These are phyloP conservation scores for Eurotiales sp. DNA, from an alignment of 2,329 filamentous ascomycete genomes.

Conservation along the genomic window DNA sequence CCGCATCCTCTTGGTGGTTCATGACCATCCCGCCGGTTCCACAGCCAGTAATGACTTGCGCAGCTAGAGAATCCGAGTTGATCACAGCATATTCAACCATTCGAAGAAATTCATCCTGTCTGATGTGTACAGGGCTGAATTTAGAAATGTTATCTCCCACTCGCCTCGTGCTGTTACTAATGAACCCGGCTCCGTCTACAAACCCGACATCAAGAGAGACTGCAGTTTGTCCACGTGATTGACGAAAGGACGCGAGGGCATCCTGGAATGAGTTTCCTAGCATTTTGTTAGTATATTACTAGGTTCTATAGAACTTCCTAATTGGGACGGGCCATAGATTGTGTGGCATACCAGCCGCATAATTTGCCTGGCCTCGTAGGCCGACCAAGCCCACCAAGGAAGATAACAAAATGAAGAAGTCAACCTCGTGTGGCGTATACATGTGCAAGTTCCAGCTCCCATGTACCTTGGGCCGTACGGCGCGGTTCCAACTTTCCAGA, in stretches of 20 bases:
- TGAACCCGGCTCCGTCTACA: constrained; percentile 23
- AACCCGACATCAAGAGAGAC: constrained; percentile 26
- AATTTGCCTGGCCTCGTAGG: constrained; percentile 44
- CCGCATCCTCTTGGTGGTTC: no score
- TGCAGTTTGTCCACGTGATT: constrained; percentile 19
- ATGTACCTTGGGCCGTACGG: neutral
- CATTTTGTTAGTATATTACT: no score
- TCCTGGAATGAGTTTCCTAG: constrained; percentile 33
- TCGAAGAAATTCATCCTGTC: no score
- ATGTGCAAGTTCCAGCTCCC: constrained; percentile 11
- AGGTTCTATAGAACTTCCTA: no score
- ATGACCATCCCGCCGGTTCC: no score
- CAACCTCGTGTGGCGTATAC: constrained; percentile 32
- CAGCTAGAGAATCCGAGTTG: no score
- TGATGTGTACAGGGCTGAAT: no score
- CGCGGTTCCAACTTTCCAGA: neutral
- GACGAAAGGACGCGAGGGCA: constrained; percentile 28
- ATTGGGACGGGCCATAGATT: no score
- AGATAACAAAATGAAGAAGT: constrained; percentile 43
- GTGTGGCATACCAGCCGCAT: constrained; percentile 28
- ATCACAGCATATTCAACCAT: no score
- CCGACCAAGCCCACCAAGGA: constrained; percentile 43
- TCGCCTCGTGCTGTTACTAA: no score
- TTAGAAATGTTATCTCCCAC: no score
- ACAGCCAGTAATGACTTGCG: no score